A percentile compares a stretch with the other conserved stretches of the same genome.
Evolutionary conservation across 805 yeast genomes (phyloP).

Genomic region (Wickerhamiella dianesei): DNA sequence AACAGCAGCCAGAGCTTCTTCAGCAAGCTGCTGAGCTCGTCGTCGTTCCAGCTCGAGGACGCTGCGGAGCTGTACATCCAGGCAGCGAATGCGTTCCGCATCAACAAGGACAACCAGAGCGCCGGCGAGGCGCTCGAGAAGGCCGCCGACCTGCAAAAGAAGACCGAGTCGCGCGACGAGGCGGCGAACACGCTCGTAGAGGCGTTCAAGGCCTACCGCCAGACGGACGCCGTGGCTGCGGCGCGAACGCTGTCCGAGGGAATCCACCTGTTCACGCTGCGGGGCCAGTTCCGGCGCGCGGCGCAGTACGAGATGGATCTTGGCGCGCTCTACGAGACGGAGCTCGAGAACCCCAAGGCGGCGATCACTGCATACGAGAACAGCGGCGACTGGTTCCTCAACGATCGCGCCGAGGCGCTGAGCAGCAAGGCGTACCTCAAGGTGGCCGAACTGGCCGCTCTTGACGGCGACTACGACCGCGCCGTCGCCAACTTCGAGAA

Average conservation of each 20-base stretch:
- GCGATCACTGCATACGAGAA: constrained; percentile 74
- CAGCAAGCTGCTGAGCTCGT: constrained; percentile 37
- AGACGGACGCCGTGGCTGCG: constrained; percentile 59
- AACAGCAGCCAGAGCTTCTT: constrained; percentile 52
- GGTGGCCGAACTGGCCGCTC: constrained; percentile 78
- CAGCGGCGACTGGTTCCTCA: constrained; percentile 91
- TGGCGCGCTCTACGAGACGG: constrained; percentile 73
- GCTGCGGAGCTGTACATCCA: constrained; percentile 82
- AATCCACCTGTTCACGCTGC: constrained; percentile 65
- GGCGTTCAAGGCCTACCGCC: constrained; percentile 75
- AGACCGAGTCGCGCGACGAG: constrained; percentile 71
- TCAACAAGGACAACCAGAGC: constrained; percentile 48
- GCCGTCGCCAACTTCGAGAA: constrained; percentile 69
- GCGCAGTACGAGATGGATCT: constrained; percentile 88
- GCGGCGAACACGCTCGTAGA: constrained; percentile 84
- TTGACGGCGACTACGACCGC: constrained; percentile 54
- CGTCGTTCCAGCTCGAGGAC: constrained; percentile 61
- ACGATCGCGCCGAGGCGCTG: constrained; percentile 85
- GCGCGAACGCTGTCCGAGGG: constrained; percentile 67
- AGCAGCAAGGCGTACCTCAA: constrained; percentile 78
- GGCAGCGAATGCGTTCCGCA: constrained; percentile 82
- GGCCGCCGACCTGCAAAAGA: constrained; percentile 69
- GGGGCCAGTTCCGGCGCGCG: constrained; percentile 93
- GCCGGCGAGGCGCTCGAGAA: constrained; percentile 79
- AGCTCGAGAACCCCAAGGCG: constrained; percentile 46